phyloP scores from a whole-genome alignment of 352 stramenopile genomes.

The Bremia lactucae region DNA sequence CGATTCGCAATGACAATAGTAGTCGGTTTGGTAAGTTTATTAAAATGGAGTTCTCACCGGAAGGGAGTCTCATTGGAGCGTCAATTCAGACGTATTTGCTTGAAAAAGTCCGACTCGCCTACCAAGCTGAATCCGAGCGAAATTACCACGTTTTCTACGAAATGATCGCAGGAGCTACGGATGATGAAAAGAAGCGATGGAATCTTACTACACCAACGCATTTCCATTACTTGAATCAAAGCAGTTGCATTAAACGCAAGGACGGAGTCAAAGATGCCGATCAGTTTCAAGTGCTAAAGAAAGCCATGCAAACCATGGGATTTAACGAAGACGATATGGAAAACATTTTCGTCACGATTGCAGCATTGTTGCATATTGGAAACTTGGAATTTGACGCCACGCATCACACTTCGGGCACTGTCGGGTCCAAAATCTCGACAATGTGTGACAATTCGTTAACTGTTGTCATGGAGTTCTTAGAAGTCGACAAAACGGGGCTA shows the following conservation, averaged over 20 bases:
- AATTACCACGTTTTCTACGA: constrained; percentile 98
- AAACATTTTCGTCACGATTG: constrained; percentile 86
- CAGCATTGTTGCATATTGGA: constrained; percentile 89
- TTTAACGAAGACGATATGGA: constrained; percentile 84
- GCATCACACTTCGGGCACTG: constrained; percentile 40
- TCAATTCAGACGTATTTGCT: constrained; percentile 94
- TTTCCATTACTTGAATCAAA: constrained; percentile 89
- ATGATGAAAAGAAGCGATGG: constrained; percentile 56
- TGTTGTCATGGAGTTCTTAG: constrained; percentile 81
- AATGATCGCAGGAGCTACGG: constrained; percentile 68
- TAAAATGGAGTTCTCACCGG: constrained; percentile 89
- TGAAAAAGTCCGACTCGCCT: constrained; percentile 92
- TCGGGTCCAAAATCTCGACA: constrained; percentile 53
- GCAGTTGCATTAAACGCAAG: constrained; percentile 71
- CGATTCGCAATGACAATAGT: constrained; percentile 95
- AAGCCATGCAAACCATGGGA: constrained; percentile 78
- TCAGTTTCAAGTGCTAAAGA: constrained; percentile 77
- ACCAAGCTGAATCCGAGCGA: constrained; percentile 87
- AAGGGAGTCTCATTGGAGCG: constrained; percentile 76
- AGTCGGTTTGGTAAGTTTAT: constrained; percentile 96
- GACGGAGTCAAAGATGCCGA: constrained; percentile 85
- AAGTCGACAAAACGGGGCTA: constrained; percentile 79
- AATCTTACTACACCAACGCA: constrained; percentile 36
- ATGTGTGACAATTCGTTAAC: constrained; percentile 50
- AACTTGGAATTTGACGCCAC: constrained; percentile 89